Percentiles rank a stretch among this genome's conserved stretches.
Evolutionary conservation across 2,329 filamentous ascomycete species (phyloP).

Genomic region (Epichloe sibirici): DNA sequence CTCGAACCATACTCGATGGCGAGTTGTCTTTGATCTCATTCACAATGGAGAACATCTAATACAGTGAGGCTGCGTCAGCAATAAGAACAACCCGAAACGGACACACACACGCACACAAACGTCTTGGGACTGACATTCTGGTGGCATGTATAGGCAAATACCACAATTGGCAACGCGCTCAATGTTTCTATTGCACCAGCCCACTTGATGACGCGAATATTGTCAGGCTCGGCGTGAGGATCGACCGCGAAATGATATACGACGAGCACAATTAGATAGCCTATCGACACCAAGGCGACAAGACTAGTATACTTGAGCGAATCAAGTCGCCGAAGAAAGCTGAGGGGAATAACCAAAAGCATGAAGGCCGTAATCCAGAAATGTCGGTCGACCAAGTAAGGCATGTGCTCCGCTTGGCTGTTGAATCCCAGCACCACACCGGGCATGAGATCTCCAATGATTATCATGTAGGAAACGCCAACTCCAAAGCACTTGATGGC

Average conservation of each 20-base stretch:
- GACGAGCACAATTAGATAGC: conserved; percentile 84
- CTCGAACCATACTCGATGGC: conserved; percentile 58
- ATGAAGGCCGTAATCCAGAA: conserved; percentile 99
- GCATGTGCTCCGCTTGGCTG: conserved; percentile 43
- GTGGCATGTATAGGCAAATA: conserved; percentile 99
- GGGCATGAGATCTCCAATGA: conserved; percentile 97
- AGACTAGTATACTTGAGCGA: conserved; percentile 96
- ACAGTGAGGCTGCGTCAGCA: conserved; percentile 12
- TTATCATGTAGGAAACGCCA: conserved; percentile 93
- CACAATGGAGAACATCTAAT: conserved; percentile 92
- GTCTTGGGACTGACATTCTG: conserved; percentile 59
- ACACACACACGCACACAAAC: background rate
- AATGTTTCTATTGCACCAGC: conserved; percentile 66
- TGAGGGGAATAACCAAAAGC: conserved; percentile 88
- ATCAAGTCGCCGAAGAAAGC: conserved; percentile 81
- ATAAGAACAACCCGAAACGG: background rate
- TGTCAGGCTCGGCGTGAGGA: conserved; percentile 58
- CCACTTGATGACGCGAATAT: conserved; percentile 67
- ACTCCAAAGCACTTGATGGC: conserved; percentile 98
- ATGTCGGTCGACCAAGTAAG: conserved; percentile 75
- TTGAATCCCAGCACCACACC: conserved; percentile 79
- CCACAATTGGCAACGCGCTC: conserved; percentile 83
- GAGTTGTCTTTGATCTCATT: conserved; percentile 88
- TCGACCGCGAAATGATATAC: conserved; percentile 86
- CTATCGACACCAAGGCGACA: conserved; percentile 81